A percentile compares a stretch with the other conserved stretches of the same genome.
These are phyloP conservation scores for Phalaenopsis hybrid DNA, from an alignment of 116 monocot genomes.

Conservation along the genomic window DNA sequence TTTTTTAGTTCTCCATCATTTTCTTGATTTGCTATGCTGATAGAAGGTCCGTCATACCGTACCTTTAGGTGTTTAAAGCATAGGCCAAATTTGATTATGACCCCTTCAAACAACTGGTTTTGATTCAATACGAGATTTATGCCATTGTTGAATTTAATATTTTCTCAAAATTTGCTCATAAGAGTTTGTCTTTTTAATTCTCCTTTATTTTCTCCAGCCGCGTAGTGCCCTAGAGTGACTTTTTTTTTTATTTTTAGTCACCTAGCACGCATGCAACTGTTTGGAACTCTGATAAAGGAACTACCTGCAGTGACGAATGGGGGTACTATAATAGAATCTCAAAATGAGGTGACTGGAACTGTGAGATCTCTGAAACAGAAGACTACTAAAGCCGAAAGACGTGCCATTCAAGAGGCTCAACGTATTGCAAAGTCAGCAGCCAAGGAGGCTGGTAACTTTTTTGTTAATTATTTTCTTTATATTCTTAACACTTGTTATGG, in stretches of 20 bases:
- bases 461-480: constrained; percentile 3
- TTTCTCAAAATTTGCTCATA: too few species aligned
- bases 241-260: too few species aligned
- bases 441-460: constrained; percentile 47
- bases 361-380: constrained; percentile 53
- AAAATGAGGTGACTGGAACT: constrained; percentile 29
- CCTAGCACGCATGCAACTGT: neutral
- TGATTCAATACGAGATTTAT: too few species aligned
- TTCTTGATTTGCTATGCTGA: neutral
- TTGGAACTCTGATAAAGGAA: neutral
- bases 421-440: constrained; percentile 87
- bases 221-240: too few species aligned
- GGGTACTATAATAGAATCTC: constrained; percentile 28
- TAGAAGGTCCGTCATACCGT: too few species aligned
- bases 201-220: neutral
- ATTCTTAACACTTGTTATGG: neutral
- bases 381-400: constrained; percentile 80
- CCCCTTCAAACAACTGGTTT: too few species aligned
- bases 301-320: constrained; percentile 44
- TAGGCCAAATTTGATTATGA: too few species aligned
- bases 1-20: neutral
- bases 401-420: constrained; percentile 87
- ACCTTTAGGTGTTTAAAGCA: too few species aligned
- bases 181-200: neutral
- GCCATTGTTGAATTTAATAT: too few species aligned